Evolutionary conservation across 2,329 filamentous ascomycete species (phyloP), one percentile per base, ranked within the genome.

Genomic region (Aspergillus brunneoviolaceus): DNA sequence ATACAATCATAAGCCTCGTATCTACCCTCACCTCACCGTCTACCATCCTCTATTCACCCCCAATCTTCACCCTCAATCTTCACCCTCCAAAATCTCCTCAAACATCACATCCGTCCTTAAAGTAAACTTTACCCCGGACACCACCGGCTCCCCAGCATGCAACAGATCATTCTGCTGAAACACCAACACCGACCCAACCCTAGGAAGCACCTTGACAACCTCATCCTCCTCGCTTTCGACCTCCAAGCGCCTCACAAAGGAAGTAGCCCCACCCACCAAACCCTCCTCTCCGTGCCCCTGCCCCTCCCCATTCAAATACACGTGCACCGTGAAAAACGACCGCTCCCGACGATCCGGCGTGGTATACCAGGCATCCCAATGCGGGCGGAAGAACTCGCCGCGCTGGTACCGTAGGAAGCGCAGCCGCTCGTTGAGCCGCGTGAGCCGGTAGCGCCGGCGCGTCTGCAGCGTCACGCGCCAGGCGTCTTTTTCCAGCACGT

Each of bases 341-440:
- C 74, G 69, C 69, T 84, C 79, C n/a, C 71, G 77, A 4, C 79
- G 76, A 56, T 85, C 81, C 0, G 81, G 80, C 16, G 85, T 87
- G 54, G 79, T 77, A 66, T 89, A 94, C 0, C 78, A 68, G 0
- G 84, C 86, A 69, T 94, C 90, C 63, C 82, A 86, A 70, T 93
- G 90, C 3, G 87, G 81, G 62, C 82, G 83, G 69, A 95, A 95
- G 70, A 87, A 94, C 67, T 92, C 86, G 0, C 89, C 90, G 0
- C 80, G 75, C 0, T 81, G 80, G 71, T 95, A 95, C 68, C 85
- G 87, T 57, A 95, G 76, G 68, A 93, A 92, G 31, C 91, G 79
- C 82, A 92, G 82, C 39, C 90, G 78, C 71, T 91, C 84, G 71
- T 94, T 94, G 47, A 90, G 72, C 11, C 87, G 54, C 0, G 68